A percentile compares a stretch with the other conserved stretches of the same genome.
These are phyloP conservation scores for Gaeumannomyces tritici DNA, from an alignment of 2,329 filamentous ascomycete species.

Conservation along the genomic window DNA sequence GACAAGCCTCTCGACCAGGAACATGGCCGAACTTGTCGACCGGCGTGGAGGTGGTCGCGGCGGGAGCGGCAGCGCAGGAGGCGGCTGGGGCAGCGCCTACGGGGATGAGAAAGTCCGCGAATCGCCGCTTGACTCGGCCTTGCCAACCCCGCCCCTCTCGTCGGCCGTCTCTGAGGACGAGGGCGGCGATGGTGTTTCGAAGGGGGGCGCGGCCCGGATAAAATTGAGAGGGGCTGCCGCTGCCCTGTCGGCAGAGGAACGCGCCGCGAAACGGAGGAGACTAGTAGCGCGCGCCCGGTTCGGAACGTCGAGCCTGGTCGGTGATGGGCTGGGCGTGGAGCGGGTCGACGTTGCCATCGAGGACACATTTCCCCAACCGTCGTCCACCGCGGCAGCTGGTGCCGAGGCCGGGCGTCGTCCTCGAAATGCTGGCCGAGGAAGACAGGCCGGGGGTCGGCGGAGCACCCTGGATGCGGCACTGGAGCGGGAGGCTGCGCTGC, in stretches of 20 bases:
- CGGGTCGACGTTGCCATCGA: conserved; percentile 49
- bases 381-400: conserved; percentile 2
- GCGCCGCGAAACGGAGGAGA: conserved; percentile 45
- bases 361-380: conserved; percentile 38
- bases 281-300: conserved; percentile 60
- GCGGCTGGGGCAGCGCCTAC: conserved; percentile 68
- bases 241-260: conserved; percentile 13
- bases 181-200: conserved; percentile 8
- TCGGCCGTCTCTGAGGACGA: conserved; percentile 20
- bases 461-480: conserved; percentile 26
- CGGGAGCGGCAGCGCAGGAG: conserved; percentile 56
- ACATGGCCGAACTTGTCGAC: conserved; percentile 59
- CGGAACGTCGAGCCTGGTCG: conserved; percentile 45
- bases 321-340: conserved; percentile 53
- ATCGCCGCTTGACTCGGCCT: conserved; percentile 43
- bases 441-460: conserved; percentile 11
- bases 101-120: conserved; percentile 48
- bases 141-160: conserved; percentile 34
- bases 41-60: conserved; percentile 56
- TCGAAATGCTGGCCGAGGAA: not conserved
- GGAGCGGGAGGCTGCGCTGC: conserved; percentile 19
- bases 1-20: conserved; percentile 62
- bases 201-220: not conserved
- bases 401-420: not conserved
- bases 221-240: conserved; percentile 8